Base-by-base conservation (phyloP, 2,329 filamentous ascomycete species). In the Bipolaris zeicola region DNA sequence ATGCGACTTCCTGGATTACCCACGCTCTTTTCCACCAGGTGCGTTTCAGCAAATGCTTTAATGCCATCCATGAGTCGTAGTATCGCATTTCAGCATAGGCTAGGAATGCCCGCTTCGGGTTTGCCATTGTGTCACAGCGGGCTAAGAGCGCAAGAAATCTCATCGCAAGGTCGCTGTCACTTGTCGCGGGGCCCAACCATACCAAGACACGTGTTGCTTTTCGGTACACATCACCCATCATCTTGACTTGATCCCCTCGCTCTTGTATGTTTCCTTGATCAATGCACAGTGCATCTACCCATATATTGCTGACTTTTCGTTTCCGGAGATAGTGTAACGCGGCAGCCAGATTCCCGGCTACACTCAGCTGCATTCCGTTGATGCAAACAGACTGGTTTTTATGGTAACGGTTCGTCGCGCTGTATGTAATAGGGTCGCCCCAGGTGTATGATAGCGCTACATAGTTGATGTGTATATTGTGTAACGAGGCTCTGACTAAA, bases 1-100 rank as follows among this genome's bases (percentile, higher is more conserved):
- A 24, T 2, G 42, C 24, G 6, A 45, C 24, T 2, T 45, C 42
- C 28, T 45, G 42, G 10, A 45, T 28, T 28, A 45, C 28, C 42
- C 24, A 45, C 0, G 42, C 42, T 45, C 42, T 45, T 45, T 45
- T 45, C 24, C 42, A 45, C 42, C 42, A 45, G 26, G 24, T 45
- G 11, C 24, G 42, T 8, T n/a, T n/a, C 22, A 45, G 24, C 13
- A 45, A 18, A 18, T 24, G 10, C 0, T 16, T 24, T 1, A 45
- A 28, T 3, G 22, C 42, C 28, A 28, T 28, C 42, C 24, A 45
- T 45, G 42, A 28, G n/a, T 24, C 22, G 5, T 45, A 45, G 10
- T 24, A 28, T 16, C 28, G 14, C 4, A 24, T n/a, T 18, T 31
- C 31, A 26, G 24, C 26, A 14, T 46, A 16, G 43, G 16, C 18